Percentiles rank a stretch among this genome's conserved stretches.
phyloP scores from a whole-genome alignment of 805 yeast genomes.

The Wickerhamomyces xylosicus region DNA sequence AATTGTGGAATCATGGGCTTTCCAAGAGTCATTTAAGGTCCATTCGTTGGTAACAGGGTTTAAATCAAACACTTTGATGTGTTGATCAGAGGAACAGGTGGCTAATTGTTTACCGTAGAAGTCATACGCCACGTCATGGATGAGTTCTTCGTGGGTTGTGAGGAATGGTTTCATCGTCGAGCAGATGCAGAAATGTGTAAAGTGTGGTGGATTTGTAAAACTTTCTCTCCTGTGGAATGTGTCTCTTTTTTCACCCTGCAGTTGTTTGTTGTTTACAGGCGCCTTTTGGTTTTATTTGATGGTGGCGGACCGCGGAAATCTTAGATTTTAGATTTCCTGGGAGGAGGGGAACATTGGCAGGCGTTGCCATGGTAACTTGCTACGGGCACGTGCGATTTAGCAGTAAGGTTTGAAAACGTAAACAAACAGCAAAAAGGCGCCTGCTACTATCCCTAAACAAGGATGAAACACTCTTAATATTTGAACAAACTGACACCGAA shows the following conservation, averaged over 20 bases:
- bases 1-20: conserved; percentile 87
- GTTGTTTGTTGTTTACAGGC: too few species aligned
- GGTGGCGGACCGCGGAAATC: too few species aligned
- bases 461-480: neutral
- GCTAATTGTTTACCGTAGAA: conserved; percentile 90
- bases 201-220: neutral
- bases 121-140: conserved; percentile 86
- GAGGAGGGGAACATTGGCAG: too few species aligned
- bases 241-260: too few species aligned
- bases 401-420: too few species aligned
- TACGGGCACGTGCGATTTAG: too few species aligned
- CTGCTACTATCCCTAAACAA: neutral
- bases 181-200: neutral
- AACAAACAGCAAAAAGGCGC: too few species aligned
- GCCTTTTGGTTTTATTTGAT: too few species aligned
- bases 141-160: conserved; percentile 88
- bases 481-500: too few species aligned
- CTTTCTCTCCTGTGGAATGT: too few species aligned
- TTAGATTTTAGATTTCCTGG: too few species aligned
- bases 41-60: conserved; percentile 61
- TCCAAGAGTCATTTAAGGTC: conserved; percentile 84
- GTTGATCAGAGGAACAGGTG: conserved; percentile 92
- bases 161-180: conserved; percentile 62
- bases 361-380: too few species aligned
- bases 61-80: conserved; percentile 77